A percentile compares a stretch with the other conserved stretches of the same genome.
Conservation (phyloP, 345 rosid species). For the Eucalyptus marginata region DNA sequence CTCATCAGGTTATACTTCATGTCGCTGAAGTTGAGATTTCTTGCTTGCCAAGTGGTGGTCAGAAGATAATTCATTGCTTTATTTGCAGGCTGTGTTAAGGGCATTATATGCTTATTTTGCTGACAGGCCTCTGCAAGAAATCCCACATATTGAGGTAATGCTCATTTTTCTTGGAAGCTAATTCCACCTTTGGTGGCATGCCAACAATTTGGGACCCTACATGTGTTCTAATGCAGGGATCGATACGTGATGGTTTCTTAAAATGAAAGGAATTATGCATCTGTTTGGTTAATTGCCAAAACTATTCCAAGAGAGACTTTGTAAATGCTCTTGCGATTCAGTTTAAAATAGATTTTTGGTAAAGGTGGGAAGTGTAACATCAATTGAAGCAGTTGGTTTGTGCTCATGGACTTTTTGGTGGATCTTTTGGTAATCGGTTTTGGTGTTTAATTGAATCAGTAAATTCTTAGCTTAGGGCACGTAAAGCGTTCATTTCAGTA, state of each 20-base stretch:
- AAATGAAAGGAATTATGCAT: not conserved
- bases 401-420: not conserved
- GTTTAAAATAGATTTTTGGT: not conserved
- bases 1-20: conserved; percentile 75
- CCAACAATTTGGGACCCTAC: not conserved
- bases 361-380: not conserved
- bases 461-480: not conserved
- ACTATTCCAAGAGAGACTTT: not conserved
- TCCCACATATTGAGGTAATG: conserved; percentile 91
- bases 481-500: not conserved
- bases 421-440: not conserved
- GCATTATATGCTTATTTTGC: conserved; percentile 99
- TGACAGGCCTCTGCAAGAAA: conserved; percentile 93
- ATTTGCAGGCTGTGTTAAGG: conserved; percentile 86
- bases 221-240: not conserved
- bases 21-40: not conserved
- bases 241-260: not conserved
- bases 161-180: not conserved
- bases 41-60: not conserved
- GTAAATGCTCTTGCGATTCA: not conserved
- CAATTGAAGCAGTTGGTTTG: not conserved
- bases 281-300: not conserved
- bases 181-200: not conserved
- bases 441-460: not conserved
- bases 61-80: not conserved